Conservation (phyloP, 768 basidiomycete species). For the Pisolithus sp. region DNA sequence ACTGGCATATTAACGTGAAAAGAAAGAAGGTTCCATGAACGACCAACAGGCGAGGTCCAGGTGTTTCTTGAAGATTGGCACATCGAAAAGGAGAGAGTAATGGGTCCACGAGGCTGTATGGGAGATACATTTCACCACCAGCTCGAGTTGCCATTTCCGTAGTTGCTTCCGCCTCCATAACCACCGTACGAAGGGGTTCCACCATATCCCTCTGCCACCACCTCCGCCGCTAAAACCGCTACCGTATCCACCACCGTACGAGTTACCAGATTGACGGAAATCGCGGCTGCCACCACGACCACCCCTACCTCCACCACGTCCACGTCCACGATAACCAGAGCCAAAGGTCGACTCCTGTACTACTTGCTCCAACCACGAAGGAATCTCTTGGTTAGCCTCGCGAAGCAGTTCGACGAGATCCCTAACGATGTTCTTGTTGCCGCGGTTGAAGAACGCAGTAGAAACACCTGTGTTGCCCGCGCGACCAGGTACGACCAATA, state of each 20-base stretch:
- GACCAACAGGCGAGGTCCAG: conserved; percentile 12
- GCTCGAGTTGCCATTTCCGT: conserved; percentile 29
- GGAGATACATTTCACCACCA: conserved; percentile 41
- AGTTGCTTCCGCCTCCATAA: conserved; percentile 16
- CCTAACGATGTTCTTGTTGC: conserved; percentile 86
- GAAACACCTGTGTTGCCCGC: conserved; percentile 95
- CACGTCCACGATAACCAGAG: conserved; percentile 46
- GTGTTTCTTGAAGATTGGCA: conserved; percentile 10
- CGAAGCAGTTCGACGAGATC: conserved; percentile 90
- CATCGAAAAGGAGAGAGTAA: conserved; percentile 1
- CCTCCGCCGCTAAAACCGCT: conserved; percentile 28
- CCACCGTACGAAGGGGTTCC: conserved; percentile 17
- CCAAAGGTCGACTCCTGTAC: conserved; percentile 77
- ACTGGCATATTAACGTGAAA: conserved; percentile 12
- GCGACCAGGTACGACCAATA: conserved; percentile 96
- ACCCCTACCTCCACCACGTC: conserved; percentile 45
- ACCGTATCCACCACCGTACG: conserved; percentile 27
- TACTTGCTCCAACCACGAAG: conserved; percentile 83
- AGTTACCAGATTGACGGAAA: conserved; percentile 24
- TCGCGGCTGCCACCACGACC: conserved; percentile 34
- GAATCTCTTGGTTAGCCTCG: conserved; percentile 95
- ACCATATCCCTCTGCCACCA: conserved; percentile 45
- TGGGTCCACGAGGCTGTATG: conserved; percentile 7
- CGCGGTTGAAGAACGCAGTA: conserved; percentile 94
- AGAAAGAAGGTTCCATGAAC: conserved; percentile 15